Conservation (phyloP, 371 early-diverging fungal genomes). For the Mortierella sp. region DNA sequence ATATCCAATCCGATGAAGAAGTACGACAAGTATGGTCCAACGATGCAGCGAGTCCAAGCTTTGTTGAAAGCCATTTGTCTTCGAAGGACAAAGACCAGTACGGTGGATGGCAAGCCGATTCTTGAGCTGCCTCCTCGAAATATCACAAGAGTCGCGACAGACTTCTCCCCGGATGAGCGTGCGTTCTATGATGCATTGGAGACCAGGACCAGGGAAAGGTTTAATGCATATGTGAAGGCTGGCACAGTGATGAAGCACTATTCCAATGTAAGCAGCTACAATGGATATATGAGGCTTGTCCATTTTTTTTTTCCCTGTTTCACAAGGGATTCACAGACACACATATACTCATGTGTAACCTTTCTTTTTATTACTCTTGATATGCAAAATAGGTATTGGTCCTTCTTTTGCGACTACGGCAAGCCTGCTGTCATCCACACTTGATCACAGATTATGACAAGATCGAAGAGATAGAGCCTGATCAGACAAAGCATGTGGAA, state of each 20-base stretch:
- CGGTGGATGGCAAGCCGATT: constrained; percentile 74
- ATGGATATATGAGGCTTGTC: too few relatives aligned
- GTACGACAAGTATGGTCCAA: constrained; percentile 22
- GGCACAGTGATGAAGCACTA: constrained; percentile 63
- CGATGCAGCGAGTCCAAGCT: constrained; percentile 68
- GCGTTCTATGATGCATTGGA: constrained; percentile 71
- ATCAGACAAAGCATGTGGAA: constrained; percentile 20
- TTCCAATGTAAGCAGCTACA: constrained; percentile 55
- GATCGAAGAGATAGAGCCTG: constrained; percentile 55
- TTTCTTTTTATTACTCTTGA: neutral
- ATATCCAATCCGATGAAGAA: constrained; percentile 63
- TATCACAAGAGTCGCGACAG: constrained; percentile 60
- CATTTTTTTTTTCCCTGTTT: neutral
- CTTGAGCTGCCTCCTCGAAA: constrained; percentile 69
- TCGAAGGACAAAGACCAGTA: constrained; percentile 75
- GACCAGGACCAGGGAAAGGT: constrained; percentile 55
- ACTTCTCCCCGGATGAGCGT: constrained; percentile 67
- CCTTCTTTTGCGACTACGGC: constrained; percentile 65
- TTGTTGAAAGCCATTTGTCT: constrained; percentile 75
- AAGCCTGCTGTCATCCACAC: constrained; percentile 81
- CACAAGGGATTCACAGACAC: neutral
- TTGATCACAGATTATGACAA: constrained; percentile 68
- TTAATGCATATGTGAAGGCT: constrained; percentile 55
- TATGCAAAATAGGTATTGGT: constrained; percentile 58
- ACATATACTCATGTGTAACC: neutral